These are phyloP conservation scores for Nannochloropsis gaditana DNA, from an alignment of 108 stramenopile genomes.

Conservation along the genomic window DNA sequence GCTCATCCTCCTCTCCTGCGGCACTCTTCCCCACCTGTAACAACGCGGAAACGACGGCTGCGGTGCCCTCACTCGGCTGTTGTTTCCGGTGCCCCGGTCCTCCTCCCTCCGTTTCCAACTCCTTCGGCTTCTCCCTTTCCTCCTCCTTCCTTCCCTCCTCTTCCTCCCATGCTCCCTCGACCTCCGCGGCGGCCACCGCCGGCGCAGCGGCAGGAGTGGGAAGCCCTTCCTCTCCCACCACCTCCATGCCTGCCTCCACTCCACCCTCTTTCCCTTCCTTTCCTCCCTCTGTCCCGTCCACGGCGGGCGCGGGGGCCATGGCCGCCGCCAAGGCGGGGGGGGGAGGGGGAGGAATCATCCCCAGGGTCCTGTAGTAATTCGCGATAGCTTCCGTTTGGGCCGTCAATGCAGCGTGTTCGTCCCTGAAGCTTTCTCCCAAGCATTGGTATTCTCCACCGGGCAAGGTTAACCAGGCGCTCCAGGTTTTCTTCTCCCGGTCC, in stretches of 20 bases:
- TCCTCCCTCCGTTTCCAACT: background rate
- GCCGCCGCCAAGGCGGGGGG: background rate
- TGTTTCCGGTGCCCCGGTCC: background rate
- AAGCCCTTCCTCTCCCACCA: background rate
- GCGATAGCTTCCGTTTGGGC: background rate
- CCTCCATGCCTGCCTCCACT: background rate
- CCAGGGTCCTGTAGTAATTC: background rate
- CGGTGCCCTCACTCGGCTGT: background rate
- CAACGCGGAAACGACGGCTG: background rate
- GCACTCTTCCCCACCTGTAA: background rate
- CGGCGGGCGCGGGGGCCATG: background rate
- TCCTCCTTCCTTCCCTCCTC: background rate
- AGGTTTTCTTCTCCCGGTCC: slow-evolving; percentile 3
- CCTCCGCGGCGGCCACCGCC: background rate
- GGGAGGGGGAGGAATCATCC: slow-evolving; percentile 9
- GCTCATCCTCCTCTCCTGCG: background rate
- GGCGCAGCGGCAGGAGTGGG: background rate
- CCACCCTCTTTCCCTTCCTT: background rate
- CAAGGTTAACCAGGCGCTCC: slow-evolving; percentile 3
- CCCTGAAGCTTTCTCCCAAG: background rate
- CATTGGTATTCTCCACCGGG: background rate
- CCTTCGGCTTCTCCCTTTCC: background rate
- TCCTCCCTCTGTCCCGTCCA: background rate
- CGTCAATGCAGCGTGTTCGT: background rate
- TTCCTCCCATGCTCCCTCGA: background rate